phyloP scores from a whole-genome alignment of 2,329 filamentous ascomycete species.

The Stemphylium beticola region DNA sequence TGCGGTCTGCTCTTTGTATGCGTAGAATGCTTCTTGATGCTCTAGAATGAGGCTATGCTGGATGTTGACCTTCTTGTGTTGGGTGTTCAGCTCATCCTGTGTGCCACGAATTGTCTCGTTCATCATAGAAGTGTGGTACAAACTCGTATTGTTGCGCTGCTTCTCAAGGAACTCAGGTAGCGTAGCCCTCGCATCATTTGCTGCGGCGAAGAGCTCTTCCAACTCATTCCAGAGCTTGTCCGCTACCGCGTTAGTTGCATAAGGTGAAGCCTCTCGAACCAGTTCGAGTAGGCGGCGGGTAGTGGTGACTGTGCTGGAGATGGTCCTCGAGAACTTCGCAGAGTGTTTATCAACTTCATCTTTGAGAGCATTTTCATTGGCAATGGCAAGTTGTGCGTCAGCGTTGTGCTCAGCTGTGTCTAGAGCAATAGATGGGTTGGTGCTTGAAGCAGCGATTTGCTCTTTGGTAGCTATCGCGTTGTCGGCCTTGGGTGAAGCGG shows the following conservation, averaged over 20 bases:
- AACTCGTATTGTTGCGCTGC: slow-evolving; percentile 36
- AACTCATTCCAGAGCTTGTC: slow-evolving; percentile 37
- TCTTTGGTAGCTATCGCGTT: slow-evolving; percentile 32
- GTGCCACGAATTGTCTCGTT: slow-evolving; percentile 31
- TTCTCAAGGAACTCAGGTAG: slow-evolving; percentile 35
- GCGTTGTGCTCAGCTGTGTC: slow-evolving; percentile 7
- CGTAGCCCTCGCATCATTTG: slow-evolving; percentile 25
- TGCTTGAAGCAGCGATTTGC: slow-evolving; percentile 28
- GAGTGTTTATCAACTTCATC: slow-evolving; percentile 31
- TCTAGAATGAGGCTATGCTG: slow-evolving; percentile 37
- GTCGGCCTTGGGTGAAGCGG: background rate
- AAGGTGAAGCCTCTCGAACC: slow-evolving; percentile 26
- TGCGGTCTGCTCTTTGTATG: slow-evolving; percentile 27
- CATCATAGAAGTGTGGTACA: slow-evolving; percentile 31
- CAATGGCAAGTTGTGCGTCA: slow-evolving; percentile 31
- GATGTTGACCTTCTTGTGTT: slow-evolving; percentile 38
- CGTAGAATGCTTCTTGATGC: slow-evolving; percentile 35
- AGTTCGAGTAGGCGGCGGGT: slow-evolving; percentile 31
- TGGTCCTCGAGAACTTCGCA: slow-evolving; percentile 19
- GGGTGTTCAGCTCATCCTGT: slow-evolving; percentile 33
- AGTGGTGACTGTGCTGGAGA: slow-evolving; percentile 25
- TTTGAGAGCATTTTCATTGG: slow-evolving; percentile 25
- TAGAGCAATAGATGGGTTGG: background rate
- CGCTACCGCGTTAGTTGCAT: slow-evolving; percentile 18
- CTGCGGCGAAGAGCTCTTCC: slow-evolving; percentile 29